A percentile compares a stretch with the other conserved stretches of the same genome.
Evolutionary conservation across 768 basidiomycete species (phyloP).

Genomic region (Podaxis sp.): DNA sequence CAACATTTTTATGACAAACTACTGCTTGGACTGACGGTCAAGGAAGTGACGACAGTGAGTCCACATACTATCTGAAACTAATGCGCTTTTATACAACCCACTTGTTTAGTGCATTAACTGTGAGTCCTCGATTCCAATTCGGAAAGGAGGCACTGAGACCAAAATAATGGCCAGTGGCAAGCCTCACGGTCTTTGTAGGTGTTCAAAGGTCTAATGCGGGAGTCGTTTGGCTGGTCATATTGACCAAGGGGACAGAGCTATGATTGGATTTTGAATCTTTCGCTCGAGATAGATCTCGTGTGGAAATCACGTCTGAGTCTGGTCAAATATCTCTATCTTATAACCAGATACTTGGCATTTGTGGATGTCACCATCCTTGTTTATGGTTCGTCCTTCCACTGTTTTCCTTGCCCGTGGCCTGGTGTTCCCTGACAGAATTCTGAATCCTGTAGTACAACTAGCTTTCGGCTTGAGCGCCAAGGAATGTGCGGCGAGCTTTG

Average conservation of each 20-base stretch:
- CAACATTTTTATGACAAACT: background rate
- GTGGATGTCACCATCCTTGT: background rate
- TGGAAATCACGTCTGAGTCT: constrained; percentile 1
- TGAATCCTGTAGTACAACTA: background rate
- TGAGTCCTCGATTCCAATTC: background rate
- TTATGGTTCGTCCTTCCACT: background rate
- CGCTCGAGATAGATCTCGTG: background rate
- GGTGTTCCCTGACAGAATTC: background rate
- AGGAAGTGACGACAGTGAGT: background rate
- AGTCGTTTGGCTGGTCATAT: background rate
- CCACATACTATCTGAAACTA: background rate
- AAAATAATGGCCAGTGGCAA: background rate
- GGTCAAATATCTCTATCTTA: background rate
- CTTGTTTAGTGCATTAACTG: background rate
- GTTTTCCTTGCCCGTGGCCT: background rate
- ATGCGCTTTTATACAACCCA: background rate
- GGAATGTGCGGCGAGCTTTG: background rate
- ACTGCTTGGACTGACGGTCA: background rate
- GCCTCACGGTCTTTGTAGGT: background rate
- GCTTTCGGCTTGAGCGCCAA: background rate
- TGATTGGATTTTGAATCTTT: background rate
- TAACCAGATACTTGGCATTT: constrained; percentile 5
- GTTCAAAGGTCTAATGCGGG: background rate
- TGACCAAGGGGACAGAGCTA: background rate
- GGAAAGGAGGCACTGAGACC: background rate